phyloP scores from a whole-genome alignment of 2,329 filamentous ascomycete genomes.

The Decorospora gaudefroyi region DNA sequence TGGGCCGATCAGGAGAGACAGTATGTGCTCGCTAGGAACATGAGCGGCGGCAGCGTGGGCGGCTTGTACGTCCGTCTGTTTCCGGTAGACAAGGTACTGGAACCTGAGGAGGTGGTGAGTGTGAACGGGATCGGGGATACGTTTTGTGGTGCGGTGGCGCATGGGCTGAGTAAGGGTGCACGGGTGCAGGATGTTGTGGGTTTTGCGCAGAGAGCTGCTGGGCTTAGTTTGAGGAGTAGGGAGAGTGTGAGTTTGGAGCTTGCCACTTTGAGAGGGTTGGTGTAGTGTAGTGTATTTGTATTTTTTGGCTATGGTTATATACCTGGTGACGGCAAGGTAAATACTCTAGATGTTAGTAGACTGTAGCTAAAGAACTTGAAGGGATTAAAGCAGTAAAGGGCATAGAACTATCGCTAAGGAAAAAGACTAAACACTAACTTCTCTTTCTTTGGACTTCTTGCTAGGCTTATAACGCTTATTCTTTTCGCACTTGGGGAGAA shows the following conservation, averaged over 20 bases:
- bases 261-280: conserved; percentile 53
- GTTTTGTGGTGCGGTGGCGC: conserved; percentile 82
- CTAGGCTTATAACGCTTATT: too few species aligned
- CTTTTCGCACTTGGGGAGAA: too few species aligned
- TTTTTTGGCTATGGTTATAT: too few species aligned
- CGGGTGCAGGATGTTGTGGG: conserved; percentile 67
- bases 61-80: conserved; percentile 82
- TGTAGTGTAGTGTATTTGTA: too few species aligned
- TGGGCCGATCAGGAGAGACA: conserved; percentile 63
- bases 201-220: conserved; percentile 79
- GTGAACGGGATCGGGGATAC: conserved; percentile 97
- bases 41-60: conserved; percentile 59
- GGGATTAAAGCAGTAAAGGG: too few species aligned
- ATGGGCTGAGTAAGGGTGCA: conserved; percentile 67
- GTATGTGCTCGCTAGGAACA: conserved; percentile 70
- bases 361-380: too few species aligned
- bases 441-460: too few species aligned
- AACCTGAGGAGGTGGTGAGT: conserved; percentile 70
- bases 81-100: conserved; percentile 66
- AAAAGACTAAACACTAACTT: too few species aligned
- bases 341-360: too few species aligned
- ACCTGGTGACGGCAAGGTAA: too few species aligned
- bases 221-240: conserved; percentile 73
- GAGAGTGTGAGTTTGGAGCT: conserved; percentile 71
- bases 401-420: too few species aligned